A percentile compares a stretch with the other conserved stretches of the same genome.
Evolutionary conservation across 1,284 basidiomycete species (phyloP).

Genomic region (Apiotrichum veenhuisii): DNA sequence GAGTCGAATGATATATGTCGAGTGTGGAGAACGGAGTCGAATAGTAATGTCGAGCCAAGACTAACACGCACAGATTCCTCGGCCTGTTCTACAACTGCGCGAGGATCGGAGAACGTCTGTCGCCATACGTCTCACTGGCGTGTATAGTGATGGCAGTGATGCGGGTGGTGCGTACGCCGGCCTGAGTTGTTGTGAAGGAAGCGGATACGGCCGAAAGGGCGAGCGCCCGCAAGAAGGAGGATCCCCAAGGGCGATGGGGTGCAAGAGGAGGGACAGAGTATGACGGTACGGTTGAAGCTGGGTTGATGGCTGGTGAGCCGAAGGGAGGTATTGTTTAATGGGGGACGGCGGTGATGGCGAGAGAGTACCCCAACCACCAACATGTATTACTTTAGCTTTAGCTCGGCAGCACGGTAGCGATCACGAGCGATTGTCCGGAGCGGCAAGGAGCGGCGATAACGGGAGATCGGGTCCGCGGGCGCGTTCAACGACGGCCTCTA

Average conservation of each 20-base stretch:
- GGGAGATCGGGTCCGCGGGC: too few relatives aligned
- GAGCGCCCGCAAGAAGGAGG: too few relatives aligned
- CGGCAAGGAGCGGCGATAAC: too few relatives aligned
- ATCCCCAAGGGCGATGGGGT: background rate
- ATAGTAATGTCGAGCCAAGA: background rate
- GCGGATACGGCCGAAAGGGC: too few relatives aligned
- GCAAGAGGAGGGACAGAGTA: background rate
- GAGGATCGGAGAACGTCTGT: slow-evolving; percentile 79
- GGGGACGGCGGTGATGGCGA: background rate
- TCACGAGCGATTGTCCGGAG: background rate
- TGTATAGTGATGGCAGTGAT: slow-evolving; percentile 75
- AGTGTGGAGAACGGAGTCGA: too few relatives aligned
- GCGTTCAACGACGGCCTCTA: too few relatives aligned
- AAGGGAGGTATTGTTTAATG: too few relatives aligned
- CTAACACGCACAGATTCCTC: slow-evolving; percentile 60
- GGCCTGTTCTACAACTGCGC: slow-evolving; percentile 92
- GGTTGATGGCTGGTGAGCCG: too few relatives aligned
- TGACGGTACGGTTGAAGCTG: too few relatives aligned
- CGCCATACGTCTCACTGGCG: slow-evolving; percentile 75
- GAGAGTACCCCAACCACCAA: background rate
- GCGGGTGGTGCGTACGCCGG: slow-evolving; percentile 15
- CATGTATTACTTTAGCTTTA: background rate
- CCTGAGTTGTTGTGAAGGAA: background rate
- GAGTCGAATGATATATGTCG: too few relatives aligned
- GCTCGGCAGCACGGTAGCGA: background rate